A percentile compares a stretch with the other conserved stretches of the same genome.
Conservation (phyloP, 495 filamentous ascomycete species). For the Trichocladium antarcticum region DNA sequence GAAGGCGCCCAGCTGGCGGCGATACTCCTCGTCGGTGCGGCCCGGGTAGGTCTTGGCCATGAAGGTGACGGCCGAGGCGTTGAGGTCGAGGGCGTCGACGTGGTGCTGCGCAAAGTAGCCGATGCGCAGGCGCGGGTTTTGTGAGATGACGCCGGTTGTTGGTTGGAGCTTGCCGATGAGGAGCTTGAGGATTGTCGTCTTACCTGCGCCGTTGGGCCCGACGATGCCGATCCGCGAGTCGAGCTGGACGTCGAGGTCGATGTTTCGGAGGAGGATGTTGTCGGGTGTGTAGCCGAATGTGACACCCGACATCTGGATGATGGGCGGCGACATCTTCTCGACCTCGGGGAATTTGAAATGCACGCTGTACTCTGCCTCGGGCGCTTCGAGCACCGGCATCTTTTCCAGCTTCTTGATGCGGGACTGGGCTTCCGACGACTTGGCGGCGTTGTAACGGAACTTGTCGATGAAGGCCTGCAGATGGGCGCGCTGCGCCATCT, state of each 20-base stretch:
- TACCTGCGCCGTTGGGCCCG: slow-evolving; percentile 96
- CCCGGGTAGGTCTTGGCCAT: slow-evolving; percentile 90
- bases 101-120: slow-evolving; percentile 99
- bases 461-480: slow-evolving; percentile 96
- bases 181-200: slow-evolving; percentile 91
- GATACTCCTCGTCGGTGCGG: slow-evolving; percentile 91
- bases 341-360: slow-evolving; percentile 98
- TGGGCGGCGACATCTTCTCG: slow-evolving; percentile 92
- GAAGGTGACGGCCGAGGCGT: slow-evolving; percentile 77
- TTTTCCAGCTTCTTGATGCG: slow-evolving; percentile 98
- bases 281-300: slow-evolving; percentile 81
- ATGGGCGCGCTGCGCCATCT: slow-evolving; percentile 87
- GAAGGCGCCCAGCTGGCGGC: slow-evolving; percentile 89
- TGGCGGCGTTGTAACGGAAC: slow-evolving; percentile 98
- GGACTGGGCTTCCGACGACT: slow-evolving; percentile 95
- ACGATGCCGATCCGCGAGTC: slow-evolving; percentile 98
- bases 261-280: slow-evolving; percentile 67
- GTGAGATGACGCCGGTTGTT: slow-evolving; percentile 69
- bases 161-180: slow-evolving; percentile 77
- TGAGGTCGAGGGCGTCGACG: slow-evolving; percentile 91
- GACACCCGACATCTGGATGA: slow-evolving; percentile 92
- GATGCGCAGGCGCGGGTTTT: slow-evolving; percentile 75
- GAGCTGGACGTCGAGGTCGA: slow-evolving; percentile 93
- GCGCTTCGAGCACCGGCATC: slow-evolving; percentile 83
- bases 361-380: slow-evolving; percentile 89